Conservation (phyloP, 2,329 filamentous ascomycete genomes). For the Aspergillus fumigatus region DNA sequence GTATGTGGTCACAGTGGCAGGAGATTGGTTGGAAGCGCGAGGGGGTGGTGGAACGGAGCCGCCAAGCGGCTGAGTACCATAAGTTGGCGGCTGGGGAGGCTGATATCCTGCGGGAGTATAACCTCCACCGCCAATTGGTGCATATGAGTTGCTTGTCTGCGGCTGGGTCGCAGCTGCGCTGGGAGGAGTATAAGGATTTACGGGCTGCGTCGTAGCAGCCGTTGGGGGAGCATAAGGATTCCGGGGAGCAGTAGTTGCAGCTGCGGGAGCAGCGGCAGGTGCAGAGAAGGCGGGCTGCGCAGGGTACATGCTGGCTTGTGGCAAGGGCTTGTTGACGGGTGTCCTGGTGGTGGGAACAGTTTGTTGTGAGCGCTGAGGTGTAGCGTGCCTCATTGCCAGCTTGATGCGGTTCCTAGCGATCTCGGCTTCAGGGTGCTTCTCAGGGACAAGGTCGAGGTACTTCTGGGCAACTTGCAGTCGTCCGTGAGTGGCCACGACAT, state of each 20-base stretch:
- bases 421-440: slow-evolving; percentile 79
- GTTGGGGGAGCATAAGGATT: slow-evolving; percentile 51
- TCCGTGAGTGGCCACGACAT: slow-evolving; percentile 87
- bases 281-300: slow-evolving; percentile 31
- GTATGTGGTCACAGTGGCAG: slow-evolving; percentile 59
- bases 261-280: slow-evolving; percentile 23
- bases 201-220: slow-evolving; percentile 22
- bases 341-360: slow-evolving; percentile 38
- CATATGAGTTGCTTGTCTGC: slow-evolving; percentile 18
- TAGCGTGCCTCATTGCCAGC: slow-evolving; percentile 68
- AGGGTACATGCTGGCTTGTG: slow-evolving; percentile 34
- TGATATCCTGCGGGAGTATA: slow-evolving; percentile 51
- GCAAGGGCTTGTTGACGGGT: slow-evolving; percentile 37
- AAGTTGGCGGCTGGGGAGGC: slow-evolving; percentile 44
- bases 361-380: slow-evolving; percentile 40
- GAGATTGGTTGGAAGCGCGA: slow-evolving; percentile 63
- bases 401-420: slow-evolving; percentile 79
- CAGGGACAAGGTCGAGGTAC: slow-evolving; percentile 83
- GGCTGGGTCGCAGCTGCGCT: slow-evolving; percentile 13
- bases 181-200: slow-evolving; percentile 31
- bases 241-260: slow-evolving; percentile 33
- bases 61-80: slow-evolving; percentile 44
- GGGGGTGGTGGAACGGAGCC: slow-evolving; percentile 55
- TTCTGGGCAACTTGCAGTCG: slow-evolving; percentile 81
- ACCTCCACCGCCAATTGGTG: slow-evolving; percentile 22